Conservation (phyloP, 208 protist species). For the Hexamita inflata region DNA sequence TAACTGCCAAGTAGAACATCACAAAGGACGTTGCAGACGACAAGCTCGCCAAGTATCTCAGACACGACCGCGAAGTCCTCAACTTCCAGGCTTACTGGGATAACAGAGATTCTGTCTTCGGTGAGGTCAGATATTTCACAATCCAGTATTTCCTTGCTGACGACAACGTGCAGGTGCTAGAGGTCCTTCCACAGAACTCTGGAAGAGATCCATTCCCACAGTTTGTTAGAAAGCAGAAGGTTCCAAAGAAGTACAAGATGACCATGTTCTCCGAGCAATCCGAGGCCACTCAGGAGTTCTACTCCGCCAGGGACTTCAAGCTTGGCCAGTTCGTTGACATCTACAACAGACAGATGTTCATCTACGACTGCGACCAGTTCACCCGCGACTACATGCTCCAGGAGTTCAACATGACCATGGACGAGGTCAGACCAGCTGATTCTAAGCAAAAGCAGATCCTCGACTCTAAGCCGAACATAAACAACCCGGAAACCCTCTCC, state of each 20-base stretch:
- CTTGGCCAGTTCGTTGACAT: conserved; percentile 61
- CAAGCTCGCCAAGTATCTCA: conserved; percentile 40
- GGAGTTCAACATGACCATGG: conserved; percentile 1
- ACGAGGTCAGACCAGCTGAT: background rate
- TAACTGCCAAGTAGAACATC: background rate
- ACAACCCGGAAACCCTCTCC: conserved; percentile 49
- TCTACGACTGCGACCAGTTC: conserved; percentile 74
- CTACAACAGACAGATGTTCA: conserved; percentile 50
- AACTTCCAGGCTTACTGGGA: conserved; percentile 79
- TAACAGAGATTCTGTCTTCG: conserved; percentile 59
- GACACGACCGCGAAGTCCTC: conserved; percentile 70
- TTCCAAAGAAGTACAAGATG: conserved; percentile 57
- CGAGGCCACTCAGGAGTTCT: conserved; percentile 43
- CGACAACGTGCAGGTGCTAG: conserved; percentile 62
- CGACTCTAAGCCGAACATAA: conserved; percentile 29
- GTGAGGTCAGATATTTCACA: conserved; percentile 64
- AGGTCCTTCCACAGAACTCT: conserved; percentile 63
- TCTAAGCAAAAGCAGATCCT: conserved; percentile 12
- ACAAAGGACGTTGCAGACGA: conserved; percentile 38
- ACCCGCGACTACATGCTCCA: conserved; percentile 62
- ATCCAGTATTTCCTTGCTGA: conserved; percentile 81
- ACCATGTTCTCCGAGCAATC: conserved; percentile 24
- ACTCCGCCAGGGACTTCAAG: conserved; percentile 58
- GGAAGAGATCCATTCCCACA: conserved; percentile 71
- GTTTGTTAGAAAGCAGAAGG: conserved; percentile 64